Conservation (phyloP, 2,329 filamentous ascomycete species). For the Dactylellina cionopaga region DNA sequence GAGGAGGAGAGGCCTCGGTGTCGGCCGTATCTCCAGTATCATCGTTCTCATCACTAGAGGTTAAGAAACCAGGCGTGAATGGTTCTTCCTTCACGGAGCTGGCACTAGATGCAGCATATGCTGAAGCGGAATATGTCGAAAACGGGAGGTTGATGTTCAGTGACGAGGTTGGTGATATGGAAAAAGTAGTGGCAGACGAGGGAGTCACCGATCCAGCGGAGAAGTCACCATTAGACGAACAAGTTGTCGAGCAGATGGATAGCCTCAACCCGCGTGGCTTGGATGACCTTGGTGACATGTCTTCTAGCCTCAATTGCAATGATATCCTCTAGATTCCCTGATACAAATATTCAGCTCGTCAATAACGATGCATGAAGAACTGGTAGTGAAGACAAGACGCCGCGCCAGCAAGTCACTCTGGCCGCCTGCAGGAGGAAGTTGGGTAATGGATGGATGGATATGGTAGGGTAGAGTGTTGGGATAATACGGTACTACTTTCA, state of each 20-base stretch:
- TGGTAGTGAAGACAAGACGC: constrained; percentile 23
- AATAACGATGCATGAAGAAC: constrained; percentile 53
- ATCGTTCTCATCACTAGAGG: constrained; percentile 42
- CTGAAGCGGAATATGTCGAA: constrained; percentile 26
- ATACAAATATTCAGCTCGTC: constrained; percentile 43
- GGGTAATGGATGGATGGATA: background rate
- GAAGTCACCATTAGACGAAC: constrained; percentile 48
- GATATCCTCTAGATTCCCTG: constrained; percentile 46
- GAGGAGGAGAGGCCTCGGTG: constrained; percentile 47
- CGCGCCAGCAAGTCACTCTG: constrained; percentile 20
- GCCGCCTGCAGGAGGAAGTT: constrained; percentile 1
- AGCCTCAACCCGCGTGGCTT: constrained; percentile 43
- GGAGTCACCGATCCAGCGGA: constrained; percentile 49
- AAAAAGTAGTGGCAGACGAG: constrained; percentile 47
- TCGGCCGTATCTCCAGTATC: constrained; percentile 39
- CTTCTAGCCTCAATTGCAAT: constrained; percentile 22
- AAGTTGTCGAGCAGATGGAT: constrained; percentile 49
- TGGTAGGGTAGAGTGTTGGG: background rate
- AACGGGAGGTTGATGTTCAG: constrained; percentile 37
- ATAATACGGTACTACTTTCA: background rate
- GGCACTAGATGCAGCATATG: constrained; percentile 42
- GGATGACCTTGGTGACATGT: constrained; percentile 42
- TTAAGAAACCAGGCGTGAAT: constrained; percentile 40
- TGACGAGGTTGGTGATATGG: constrained; percentile 48
- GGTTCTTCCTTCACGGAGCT: constrained; percentile 49